Conservation (phyloP, 768 basidiomycete species). For the Lentinula aciculospora region DNA sequence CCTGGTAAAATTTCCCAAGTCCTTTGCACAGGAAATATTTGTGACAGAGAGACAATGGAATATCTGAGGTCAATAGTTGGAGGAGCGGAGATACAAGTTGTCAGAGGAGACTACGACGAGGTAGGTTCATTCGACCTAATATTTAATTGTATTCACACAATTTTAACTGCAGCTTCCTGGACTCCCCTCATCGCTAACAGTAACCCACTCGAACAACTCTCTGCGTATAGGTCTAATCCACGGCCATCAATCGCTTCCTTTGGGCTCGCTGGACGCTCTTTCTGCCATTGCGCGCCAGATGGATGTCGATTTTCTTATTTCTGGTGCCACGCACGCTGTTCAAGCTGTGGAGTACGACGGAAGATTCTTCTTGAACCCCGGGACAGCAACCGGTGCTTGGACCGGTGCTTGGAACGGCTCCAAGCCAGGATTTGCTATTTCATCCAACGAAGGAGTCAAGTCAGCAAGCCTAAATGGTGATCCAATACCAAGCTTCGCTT, state of each 20-base stretch:
- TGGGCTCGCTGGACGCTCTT: constrained; percentile 89
- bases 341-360: constrained; percentile 90
- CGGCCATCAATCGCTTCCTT: constrained; percentile 90
- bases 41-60: constrained; percentile 96
- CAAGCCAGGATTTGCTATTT: not conserved
- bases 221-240: constrained; percentile 91
- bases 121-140: constrained; percentile 31
- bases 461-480: constrained; percentile 41
- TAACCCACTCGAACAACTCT: constrained; percentile 60
- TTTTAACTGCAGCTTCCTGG: constrained; percentile 27
- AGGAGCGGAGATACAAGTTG: constrained; percentile 83
- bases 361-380: constrained; percentile 94
- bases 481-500: constrained; percentile 88
- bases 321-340: constrained; percentile 87
- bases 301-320: constrained; percentile 95
- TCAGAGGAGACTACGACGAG: constrained; percentile 95
- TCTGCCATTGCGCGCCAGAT: constrained; percentile 87
- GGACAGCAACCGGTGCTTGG: constrained; percentile 95
- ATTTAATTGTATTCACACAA: not conserved
- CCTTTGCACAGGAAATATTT: constrained; percentile 94
- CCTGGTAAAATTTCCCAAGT: constrained; percentile 98
- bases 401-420: constrained; percentile 68
- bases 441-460: not conserved
- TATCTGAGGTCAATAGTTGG: constrained; percentile 82
- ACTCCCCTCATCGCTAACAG: constrained; percentile 71